Base-by-base conservation (phyloP, 1,284 basidiomycete species). In the Singerocomus inundabilis region DNA sequence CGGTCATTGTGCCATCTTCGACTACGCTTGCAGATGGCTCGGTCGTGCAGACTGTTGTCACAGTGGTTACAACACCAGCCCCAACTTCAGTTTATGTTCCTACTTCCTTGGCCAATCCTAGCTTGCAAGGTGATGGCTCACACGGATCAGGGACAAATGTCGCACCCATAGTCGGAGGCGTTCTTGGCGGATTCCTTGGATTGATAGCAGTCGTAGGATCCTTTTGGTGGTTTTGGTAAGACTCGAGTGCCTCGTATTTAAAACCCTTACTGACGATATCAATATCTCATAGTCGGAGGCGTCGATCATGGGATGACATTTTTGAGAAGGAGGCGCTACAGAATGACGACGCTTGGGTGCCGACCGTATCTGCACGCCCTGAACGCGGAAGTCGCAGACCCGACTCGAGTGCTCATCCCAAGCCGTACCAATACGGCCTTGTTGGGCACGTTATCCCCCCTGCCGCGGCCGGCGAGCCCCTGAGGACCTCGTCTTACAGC, bases 161-260 rank as follows among this genome's bases (percentile, higher is more conserved):
- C 12, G 75, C 67, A 1, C 69, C 79, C 5, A 80, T 82, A 52
- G 64, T 79, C 15, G 80, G 80, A 37, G 80, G 80, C 21, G 73
- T 72, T 16, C 61, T 79, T 1, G 80, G 78, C 6, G 80, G 80
- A 7, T 72, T 81, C 44, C 68, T 74, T 46, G 77, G 72, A 15
- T 62, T 81, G 10, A 52, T 73, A 16, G 67, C 63, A 5, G 60
- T 80, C 12, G 74, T 74, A 2, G 60, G 72, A 7, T 53, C 73
- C 11, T 67, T 75, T 33, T 81, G 79, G 77, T 77, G 72, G 63
- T 57, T 78, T 48, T 63, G 77, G 80, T 82, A 64, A 71, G 16
- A 13, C 15, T 9, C 32, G 25, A 45, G 16, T 46, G 2, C 29
- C 21, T 32, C 9, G 28, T 35, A 18, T 51, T 45, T 38, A 44